phyloP scores from a whole-genome alignment of 495 filamentous ascomycete species.

The Penicillium manginii region DNA sequence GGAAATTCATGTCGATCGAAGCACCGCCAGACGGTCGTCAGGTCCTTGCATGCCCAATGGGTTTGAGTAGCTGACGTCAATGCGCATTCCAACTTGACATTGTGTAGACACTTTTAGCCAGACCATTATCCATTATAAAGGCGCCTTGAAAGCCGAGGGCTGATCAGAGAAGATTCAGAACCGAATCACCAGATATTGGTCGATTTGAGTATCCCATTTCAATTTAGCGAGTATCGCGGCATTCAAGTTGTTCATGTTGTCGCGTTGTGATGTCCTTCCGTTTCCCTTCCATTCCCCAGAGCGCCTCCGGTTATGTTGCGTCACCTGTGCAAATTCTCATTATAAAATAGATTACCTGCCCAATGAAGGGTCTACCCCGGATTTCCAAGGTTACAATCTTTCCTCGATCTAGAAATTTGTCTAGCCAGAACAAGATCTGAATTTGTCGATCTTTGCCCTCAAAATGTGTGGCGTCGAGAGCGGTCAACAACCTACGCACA shows the following conservation, averaged over 20 bases:
- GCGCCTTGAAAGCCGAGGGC: too few species aligned
- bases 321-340: neutral
- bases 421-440: conserved; percentile 3
- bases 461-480: neutral
- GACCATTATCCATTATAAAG: too few species aligned
- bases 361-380: conserved; percentile 3
- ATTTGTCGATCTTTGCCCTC: neutral
- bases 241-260: neutral
- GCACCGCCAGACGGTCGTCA: neutral
- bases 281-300: neutral
- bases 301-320: neutral
- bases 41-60: neutral
- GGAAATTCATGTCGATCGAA: neutral
- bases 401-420: neutral
- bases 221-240: neutral
- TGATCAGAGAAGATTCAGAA: too few species aligned
- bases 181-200: too few species aligned
- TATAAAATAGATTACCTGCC: conserved; percentile 9
- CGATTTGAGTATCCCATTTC: neutral
- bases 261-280: neutral
- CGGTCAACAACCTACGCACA: neutral
- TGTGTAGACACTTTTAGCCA: too few species aligned
- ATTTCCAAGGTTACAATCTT: neutral
- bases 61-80: neutral
- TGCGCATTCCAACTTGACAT: neutral